A percentile compares a stretch with the other conserved stretches of the same genome.
These are phyloP conservation scores for Vicia villosa DNA, from an alignment of 306 rosid species.

Conservation along the genomic window DNA sequence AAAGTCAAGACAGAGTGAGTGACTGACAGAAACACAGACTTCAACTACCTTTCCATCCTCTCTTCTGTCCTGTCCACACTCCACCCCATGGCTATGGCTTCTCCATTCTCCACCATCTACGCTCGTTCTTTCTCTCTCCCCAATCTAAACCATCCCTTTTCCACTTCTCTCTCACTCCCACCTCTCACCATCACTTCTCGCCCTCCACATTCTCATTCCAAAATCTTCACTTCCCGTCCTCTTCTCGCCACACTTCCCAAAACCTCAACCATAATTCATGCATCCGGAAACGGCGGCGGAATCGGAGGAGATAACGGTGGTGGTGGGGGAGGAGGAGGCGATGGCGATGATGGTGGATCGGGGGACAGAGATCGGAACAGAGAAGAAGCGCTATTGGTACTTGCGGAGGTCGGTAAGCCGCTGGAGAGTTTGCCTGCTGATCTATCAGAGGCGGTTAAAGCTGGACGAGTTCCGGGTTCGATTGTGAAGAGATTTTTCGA, in stretches of 20 bases:
- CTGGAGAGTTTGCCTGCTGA: slow-evolving; percentile 76
- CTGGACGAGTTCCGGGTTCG: slow-evolving; percentile 72
- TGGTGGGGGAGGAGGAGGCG: slow-evolving; percentile 17
- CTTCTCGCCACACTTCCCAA: slow-evolving; percentile 2
- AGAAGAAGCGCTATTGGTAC: slow-evolving; percentile 63
- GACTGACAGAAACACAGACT: not conserved
- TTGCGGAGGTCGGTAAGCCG: slow-evolving; percentile 59
- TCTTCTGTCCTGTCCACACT: not conserved
- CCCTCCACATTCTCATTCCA: slow-evolving; percentile 1
- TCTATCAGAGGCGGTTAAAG: slow-evolving; percentile 69
- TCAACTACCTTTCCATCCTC: not conserved
- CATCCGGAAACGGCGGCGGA: slow-evolving; percentile 29
- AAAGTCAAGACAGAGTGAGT: not conserved
- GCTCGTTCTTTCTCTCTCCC: slow-evolving; percentile 40
- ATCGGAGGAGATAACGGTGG: slow-evolving; percentile 6
- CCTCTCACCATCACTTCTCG: slow-evolving; percentile 30
- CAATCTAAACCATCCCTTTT: slow-evolving; percentile 31
- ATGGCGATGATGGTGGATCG: slow-evolving; percentile 34
- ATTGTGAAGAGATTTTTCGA: slow-evolving; percentile 75
- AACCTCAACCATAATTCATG: slow-evolving; percentile 7
- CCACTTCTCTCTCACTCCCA: slow-evolving; percentile 36
- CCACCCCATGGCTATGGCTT: slow-evolving; percentile 45
- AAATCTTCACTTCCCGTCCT: slow-evolving; percentile 23
- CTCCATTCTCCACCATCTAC: slow-evolving; percentile 54
- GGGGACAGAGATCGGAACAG: slow-evolving; percentile 66